phyloP scores from a whole-genome alignment of 2,329 filamentous ascomycete genomes.

The Trichoderma arundinaceum region DNA sequence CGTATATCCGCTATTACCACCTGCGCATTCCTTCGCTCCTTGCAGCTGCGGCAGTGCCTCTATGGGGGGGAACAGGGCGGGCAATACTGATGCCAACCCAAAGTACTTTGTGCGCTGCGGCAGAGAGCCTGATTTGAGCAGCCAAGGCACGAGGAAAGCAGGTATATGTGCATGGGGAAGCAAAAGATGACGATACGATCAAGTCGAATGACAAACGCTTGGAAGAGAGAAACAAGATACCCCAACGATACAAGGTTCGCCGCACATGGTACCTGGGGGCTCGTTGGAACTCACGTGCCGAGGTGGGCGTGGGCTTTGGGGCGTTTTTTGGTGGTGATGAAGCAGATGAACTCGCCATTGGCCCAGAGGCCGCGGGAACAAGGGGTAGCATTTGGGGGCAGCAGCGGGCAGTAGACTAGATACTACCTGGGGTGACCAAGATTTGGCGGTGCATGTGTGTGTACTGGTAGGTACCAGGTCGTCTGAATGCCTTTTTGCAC shows the following conservation, averaged over 20 bases:
- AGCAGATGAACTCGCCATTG: background rate
- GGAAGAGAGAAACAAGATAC: background rate
- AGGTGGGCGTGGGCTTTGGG: background rate
- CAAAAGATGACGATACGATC: background rate
- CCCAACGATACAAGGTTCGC: background rate
- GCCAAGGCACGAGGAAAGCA: background rate
- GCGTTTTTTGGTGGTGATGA: constrained; percentile 5
- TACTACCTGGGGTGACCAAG: background rate
- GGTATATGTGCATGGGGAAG: background rate
- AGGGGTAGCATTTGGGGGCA: background rate
- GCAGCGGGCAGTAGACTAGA: too few relatives aligned
- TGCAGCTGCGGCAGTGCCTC: constrained; percentile 4
- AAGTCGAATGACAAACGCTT: background rate
- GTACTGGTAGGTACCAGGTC: background rate
- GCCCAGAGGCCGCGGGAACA: constrained; percentile 1
- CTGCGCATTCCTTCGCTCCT: constrained; percentile 25
- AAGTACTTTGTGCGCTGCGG: too few relatives aligned
- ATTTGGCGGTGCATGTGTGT: background rate
- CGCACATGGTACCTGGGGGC: background rate
- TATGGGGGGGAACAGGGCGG: background rate
- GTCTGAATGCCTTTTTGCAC: background rate
- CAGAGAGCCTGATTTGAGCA: background rate
- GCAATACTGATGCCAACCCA: too few relatives aligned
- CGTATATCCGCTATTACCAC: background rate
- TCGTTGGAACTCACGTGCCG: constrained; percentile 7